Percentiles rank a stretch among this genome's conserved stretches.
Conservation (phyloP, 192 early-diverging fungal genomes). For the Haplosporangium gracile region DNA sequence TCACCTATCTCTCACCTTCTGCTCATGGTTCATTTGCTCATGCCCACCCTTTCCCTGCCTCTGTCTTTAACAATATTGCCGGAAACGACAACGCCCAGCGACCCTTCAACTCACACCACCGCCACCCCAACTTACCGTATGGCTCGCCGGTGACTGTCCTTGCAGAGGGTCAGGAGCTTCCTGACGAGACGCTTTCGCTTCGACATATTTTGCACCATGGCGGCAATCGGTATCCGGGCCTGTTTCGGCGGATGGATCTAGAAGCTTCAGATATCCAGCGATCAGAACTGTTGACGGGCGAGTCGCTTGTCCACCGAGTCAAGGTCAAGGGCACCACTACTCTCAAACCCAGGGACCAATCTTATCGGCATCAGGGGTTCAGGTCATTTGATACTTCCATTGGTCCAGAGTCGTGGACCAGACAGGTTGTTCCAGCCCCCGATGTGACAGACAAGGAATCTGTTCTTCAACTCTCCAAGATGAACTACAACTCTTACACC, state of each 20-base stretch:
- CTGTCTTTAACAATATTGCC: not conserved
- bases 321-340: conserved; percentile 19
- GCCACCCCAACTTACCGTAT: not conserved
- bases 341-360: conserved; percentile 30
- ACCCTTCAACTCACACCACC: not conserved
- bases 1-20: conserved; percentile 18
- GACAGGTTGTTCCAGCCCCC: conserved; percentile 61
- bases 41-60: conserved; percentile 25
- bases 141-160: conserved; percentile 4
- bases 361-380: conserved; percentile 44
- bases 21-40: not conserved
- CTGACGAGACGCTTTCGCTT: conserved; percentile 32
- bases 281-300: conserved; percentile 25
- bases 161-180: conserved; percentile 6
- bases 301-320: conserved; percentile 33
- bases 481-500: conserved; percentile 90
- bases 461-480: conserved; percentile 78
- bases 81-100: not conserved
- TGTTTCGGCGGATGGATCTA: conserved; percentile 51
- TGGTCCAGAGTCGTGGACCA: conserved; percentile 41
- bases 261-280: not conserved
- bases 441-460: conserved; percentile 81
- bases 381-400: conserved; percentile 27
- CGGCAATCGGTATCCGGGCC: conserved; percentile 30
- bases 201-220: conserved; percentile 59